phyloP scores from a whole-genome alignment of 2,329 filamentous ascomycete species.

The Alternaria angustiovoidea region DNA sequence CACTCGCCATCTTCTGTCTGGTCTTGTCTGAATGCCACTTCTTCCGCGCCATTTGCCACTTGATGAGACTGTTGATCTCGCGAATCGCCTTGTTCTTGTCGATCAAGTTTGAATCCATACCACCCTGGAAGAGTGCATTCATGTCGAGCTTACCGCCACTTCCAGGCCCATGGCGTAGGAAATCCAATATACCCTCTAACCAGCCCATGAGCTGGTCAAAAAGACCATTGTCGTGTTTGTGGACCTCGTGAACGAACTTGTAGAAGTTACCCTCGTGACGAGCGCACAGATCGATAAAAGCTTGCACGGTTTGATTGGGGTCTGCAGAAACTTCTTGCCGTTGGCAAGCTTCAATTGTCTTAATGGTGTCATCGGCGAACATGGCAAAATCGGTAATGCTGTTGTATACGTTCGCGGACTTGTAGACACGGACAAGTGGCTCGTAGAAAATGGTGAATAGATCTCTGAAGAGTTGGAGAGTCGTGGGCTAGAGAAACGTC shows the following conservation, averaged over 20 bases:
- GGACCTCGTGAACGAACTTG: slow-evolving; percentile 98
- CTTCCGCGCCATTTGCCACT: slow-evolving; percentile 94
- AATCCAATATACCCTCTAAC: slow-evolving; percentile 95
- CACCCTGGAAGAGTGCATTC: slow-evolving; percentile 89
- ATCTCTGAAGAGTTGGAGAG: slow-evolving; percentile 92
- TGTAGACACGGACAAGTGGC: slow-evolving; percentile 95
- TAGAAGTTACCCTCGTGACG: slow-evolving; percentile 97
- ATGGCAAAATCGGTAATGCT: slow-evolving; percentile 95
- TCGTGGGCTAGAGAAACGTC: slow-evolving; percentile 69
- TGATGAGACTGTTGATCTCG: slow-evolving; percentile 86
- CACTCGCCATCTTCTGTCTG: slow-evolving; percentile 96
- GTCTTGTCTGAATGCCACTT: slow-evolving; percentile 99
- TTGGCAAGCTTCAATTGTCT: slow-evolving; percentile 74
- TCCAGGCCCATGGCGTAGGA: slow-evolving; percentile 81
- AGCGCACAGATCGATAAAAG: slow-evolving; percentile 95
- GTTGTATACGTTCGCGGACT: slow-evolving; percentile 97
- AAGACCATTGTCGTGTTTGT: slow-evolving; percentile 93
- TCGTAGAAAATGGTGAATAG: slow-evolving; percentile 99
- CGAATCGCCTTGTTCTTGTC: slow-evolving; percentile 75
- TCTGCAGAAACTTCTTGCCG: slow-evolving; percentile 87
- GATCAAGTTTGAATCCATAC: slow-evolving; percentile 70
- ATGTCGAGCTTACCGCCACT: slow-evolving; percentile 88
- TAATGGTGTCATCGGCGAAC: slow-evolving; percentile 92
- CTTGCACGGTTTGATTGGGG: slow-evolving; percentile 96
- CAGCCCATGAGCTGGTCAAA: slow-evolving; percentile 97